Evolutionary conservation across 306 rosid genomes (phyloP).

Genomic region (Cicer yamashitae): DNA sequence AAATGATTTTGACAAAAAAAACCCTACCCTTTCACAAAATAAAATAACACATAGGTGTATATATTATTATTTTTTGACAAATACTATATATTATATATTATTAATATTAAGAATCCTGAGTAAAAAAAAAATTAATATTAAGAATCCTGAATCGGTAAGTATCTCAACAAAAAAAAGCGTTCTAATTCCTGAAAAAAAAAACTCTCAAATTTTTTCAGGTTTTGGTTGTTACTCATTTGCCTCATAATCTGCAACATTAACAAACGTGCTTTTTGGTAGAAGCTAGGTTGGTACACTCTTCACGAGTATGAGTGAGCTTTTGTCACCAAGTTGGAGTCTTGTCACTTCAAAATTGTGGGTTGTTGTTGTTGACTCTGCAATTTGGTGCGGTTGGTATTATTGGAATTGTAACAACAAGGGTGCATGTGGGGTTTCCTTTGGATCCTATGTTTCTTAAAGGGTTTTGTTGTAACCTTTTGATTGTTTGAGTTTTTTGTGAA

Average conservation of each 20-base stretch:
- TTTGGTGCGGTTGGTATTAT: constrained; percentile 46
- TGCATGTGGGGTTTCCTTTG: constrained; percentile 78
- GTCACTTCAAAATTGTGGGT: constrained; percentile 59
- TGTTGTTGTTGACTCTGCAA: constrained; percentile 41
- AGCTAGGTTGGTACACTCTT: constrained; percentile 4
- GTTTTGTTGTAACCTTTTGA: constrained; percentile 38
- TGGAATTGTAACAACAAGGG: constrained; percentile 53
- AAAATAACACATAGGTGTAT: not conserved
- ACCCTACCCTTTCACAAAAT: constrained; percentile 14
- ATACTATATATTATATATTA: no score
- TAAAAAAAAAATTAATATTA: no score
- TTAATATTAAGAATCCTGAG: no score
- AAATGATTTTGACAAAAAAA: not conserved
- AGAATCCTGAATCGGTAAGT: no score
- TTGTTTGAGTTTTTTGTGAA: constrained; percentile 36
- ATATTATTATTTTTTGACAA: not conserved
- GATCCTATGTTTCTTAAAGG: constrained; percentile 64
- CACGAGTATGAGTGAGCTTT: constrained; percentile 46
- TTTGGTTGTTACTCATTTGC: not conserved
- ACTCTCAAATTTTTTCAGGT: constrained; percentile 11
- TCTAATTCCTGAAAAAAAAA: constrained; percentile 7
- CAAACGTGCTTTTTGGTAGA: not conserved
- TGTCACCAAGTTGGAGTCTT: constrained; percentile 42
- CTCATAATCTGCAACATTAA: constrained; percentile 15
- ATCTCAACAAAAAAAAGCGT: not conserved